Evolutionary conservation across 2,329 filamentous ascomycete genomes (phyloP).

Genomic region (Penicillium palitans): DNA sequence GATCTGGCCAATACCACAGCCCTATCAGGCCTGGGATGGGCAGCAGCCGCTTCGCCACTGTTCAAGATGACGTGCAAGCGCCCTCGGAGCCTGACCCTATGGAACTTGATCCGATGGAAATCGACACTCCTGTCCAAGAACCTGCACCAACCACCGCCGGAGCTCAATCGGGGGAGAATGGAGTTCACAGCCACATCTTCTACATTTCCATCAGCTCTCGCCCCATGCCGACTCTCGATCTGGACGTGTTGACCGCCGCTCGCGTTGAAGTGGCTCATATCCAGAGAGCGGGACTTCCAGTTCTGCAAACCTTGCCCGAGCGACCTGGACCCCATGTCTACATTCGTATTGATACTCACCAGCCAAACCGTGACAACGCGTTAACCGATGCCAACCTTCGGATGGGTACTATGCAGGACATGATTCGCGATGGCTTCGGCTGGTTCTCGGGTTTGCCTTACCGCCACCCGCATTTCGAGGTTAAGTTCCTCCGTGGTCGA

Average conservation of each 20-base stretch:
- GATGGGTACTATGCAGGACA: slow-evolving; percentile 3
- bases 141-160: not conserved
- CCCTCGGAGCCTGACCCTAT: not conserved
- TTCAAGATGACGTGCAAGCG: not conserved
- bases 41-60: not conserved
- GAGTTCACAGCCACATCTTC: not conserved
- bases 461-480: slow-evolving; percentile 1
- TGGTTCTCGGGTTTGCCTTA: slow-evolving; percentile 12
- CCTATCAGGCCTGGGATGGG: not conserved
- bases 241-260: not conserved
- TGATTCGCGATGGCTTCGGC: slow-evolving; percentile 9
- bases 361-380: not conserved
- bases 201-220: not conserved
- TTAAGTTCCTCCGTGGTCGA: not conserved
- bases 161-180: no score
- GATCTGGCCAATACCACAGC: not conserved
- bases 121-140: not conserved
- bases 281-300: not conserved
- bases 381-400: not conserved
- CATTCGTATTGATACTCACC: not conserved
- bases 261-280: not conserved
- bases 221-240: not conserved
- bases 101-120: not conserved
- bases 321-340: not conserved
- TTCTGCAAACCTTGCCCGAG: not conserved